Conservation (phyloP, 371 early-diverging fungal genomes). For the Mortierella sp. region DNA sequence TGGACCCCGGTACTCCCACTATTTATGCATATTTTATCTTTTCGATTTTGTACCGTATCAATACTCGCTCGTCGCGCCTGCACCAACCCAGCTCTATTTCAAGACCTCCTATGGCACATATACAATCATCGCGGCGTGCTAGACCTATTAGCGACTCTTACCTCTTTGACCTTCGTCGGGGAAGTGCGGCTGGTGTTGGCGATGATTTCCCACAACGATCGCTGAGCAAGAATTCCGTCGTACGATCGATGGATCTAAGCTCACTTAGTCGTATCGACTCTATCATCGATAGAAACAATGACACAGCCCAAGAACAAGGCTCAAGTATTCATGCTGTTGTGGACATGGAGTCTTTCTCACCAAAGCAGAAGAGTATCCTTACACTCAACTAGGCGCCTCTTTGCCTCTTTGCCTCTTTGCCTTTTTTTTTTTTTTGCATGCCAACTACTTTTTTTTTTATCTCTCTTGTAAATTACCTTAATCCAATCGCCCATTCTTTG, state of each 20-base stretch:
- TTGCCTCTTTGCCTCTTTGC: neutral
- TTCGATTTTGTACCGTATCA: constrained; percentile 44
- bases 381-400: neutral
- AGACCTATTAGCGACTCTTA: constrained; percentile 40
- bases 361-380: neutral
- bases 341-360: neutral
- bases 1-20: constrained; percentile 55
- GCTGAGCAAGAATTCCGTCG: neutral
- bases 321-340: neutral
- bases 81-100: constrained; percentile 29
- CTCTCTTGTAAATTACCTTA: neutral
- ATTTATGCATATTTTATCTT: constrained; percentile 53
- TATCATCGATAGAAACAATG: neutral
- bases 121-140: constrained; percentile 26
- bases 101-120: constrained; percentile 27
- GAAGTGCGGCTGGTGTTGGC: constrained; percentile 3
- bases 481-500: neutral
- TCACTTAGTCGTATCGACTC: constrained; percentile 4
- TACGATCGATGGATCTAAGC: constrained; percentile 15
- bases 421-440: no score
- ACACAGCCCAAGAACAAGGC: neutral
- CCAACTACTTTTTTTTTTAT: neutral
- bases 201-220: constrained; percentile 10
- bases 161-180: constrained; percentile 34
- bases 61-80: constrained; percentile 25